phyloP scores from a whole-genome alignment of 2,329 filamentous ascomycete genomes.

The Clonostachys rosea region DNA sequence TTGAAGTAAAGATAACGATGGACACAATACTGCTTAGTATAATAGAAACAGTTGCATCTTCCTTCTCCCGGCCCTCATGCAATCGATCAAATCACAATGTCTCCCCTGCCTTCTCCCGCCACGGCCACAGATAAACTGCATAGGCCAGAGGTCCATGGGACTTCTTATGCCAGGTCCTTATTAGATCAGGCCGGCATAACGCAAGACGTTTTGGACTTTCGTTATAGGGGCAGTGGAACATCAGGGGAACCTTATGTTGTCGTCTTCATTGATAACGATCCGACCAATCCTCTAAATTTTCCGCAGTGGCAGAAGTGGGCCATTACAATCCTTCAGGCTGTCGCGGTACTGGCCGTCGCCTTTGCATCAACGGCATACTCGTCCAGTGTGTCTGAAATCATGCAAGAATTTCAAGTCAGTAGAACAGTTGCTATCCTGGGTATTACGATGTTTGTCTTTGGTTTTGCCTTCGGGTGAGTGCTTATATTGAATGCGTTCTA shows the following conservation, averaged over 20 bases:
- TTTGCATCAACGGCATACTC: conserved; percentile 61
- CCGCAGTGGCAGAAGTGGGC: conserved; percentile 52
- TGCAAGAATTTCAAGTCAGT: not conserved
- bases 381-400: conserved; percentile 16
- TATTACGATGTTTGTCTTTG: conserved; percentile 31
- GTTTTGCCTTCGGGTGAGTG: conserved; percentile 41
- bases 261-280: conserved; percentile 57
- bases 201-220: too few species aligned
- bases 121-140: too few species aligned
- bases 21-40: too few species aligned
- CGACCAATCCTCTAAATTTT: conserved; percentile 58
- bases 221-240: conserved; percentile 46
- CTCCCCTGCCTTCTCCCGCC: too few species aligned
- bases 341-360: conserved; percentile 59
- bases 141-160: too few species aligned
- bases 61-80: too few species aligned
- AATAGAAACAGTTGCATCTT: too few species aligned
- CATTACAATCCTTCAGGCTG: conserved; percentile 52
- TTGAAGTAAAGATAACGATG: too few species aligned
- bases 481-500: conserved; percentile 56
- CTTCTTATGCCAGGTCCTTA: too few species aligned
- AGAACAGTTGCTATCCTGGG: conserved; percentile 9
- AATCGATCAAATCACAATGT: too few species aligned
- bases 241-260: conserved; percentile 59
- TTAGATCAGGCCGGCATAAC: too few species aligned